Evolutionary conservation across 805 yeast genomes (phyloP), one percentile per base, ranked within the genome.

Genomic region (Myxozyma mucilagina): DNA sequence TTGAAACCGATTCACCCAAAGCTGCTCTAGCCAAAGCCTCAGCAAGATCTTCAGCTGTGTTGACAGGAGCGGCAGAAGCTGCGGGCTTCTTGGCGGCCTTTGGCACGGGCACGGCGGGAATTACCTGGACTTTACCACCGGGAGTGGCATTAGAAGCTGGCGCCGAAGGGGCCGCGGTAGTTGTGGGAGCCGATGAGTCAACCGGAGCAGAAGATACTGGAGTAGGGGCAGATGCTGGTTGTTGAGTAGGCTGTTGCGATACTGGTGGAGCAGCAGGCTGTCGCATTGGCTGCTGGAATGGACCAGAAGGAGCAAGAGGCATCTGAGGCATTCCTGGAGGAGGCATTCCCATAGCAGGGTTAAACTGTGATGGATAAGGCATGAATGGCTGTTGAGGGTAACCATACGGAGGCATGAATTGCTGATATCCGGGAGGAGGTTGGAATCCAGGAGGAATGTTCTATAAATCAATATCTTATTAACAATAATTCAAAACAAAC

Each of bases 361-460:
- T 61, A 42, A 58, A 68, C 60, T 64, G 73, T 39, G 58, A 68
- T 35, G 64, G 70, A 47, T 59, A 71, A 20, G 64, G 67, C 51
- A 61, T 63, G 42, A 31, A 63, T 9, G 59, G 66, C 45, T 61
- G 64, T 44, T 48, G 64, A 6, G 60, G 61, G 55, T 53, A 64
- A 54, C 53, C 59, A 29, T 56, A 56, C 10, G 59, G 63, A 3
- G 66, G 66, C 45, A 53, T 56, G 43, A 45, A 55, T n/a, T 34
- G 57, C 11, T 52, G 55, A 35, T 47, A 54, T 11, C 55, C 43
- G 7, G 57, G 53, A 20, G 50, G 62, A 53, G 38, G 63, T 47
- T 49, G 70, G 65, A 49, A 56, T 4, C 55, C 55, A 4, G 64
- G 67, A n/a, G 63, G 53, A 24, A 47, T 48, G 34, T 20, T 49